Base-by-base conservation (phyloP, 331 rosid species). In the Quercus phellos region DNA sequence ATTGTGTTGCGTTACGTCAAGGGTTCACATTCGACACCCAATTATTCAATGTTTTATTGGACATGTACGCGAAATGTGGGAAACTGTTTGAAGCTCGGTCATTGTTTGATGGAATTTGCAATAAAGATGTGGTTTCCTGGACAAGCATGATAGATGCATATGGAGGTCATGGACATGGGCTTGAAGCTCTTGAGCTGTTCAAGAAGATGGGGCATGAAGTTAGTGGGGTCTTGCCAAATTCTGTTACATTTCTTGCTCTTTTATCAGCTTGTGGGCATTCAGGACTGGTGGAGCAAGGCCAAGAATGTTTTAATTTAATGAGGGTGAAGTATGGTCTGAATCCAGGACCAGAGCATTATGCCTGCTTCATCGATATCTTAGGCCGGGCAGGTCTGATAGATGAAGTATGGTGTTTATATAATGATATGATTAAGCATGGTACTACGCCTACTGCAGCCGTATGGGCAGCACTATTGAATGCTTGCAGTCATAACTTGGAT, bases 51-150 rank as follows among this genome's bases (percentile, higher is more conserved):
- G 80, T 75, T 53, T 6, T 85, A 77, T 53, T 89, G 60, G 89
- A 86, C 71, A 90, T 88, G 90, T 85, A 91, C 51, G 88, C 90
- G 0, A 90, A 92, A 75, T 90, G 94, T 74, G 91, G 97, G 77
- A 82, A 80, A 60, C 19, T 88, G 68, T 75, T 6, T 13, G 80
- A 30, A 13, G 97, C 92, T 58, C 76, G 79, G 30, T 73, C 27
- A 0, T 63, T 90, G 80, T 88, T 87, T 71, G 46, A 87, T 73
- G 59, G 83, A 54, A 79, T 81, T 75, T 38, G 29, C 66, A 74
- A 67, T 4, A 87, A 89, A 81, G 76, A 83, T 83, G 93, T 87
- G 54, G 73, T 85, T 87, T 85, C 89, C 5, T 89, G 89, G 89
- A 89, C 90, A 30, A 84, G 84, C 74, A 89, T 91, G 93, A 86